These are phyloP conservation scores for Phlebiopsis flavidoalba DNA, from an alignment of 768 basidiomycete genomes.

Conservation along the genomic window DNA sequence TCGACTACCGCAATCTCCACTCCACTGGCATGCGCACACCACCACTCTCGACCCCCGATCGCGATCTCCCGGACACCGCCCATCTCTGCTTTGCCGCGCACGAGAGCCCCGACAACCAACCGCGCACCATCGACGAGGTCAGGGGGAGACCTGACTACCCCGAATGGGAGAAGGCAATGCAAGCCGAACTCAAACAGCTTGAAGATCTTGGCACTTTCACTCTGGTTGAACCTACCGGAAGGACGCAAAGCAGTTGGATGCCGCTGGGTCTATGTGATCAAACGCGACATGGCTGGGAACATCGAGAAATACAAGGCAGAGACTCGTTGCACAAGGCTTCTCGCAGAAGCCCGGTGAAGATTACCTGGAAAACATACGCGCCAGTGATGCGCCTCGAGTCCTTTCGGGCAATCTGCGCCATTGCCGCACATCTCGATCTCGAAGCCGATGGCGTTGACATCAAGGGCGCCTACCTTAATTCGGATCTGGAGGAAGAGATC, in stretches of 20 bases:
- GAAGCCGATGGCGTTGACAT: slow-evolving; percentile 16
- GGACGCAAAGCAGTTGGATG: slow-evolving; percentile 27
- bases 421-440: slow-evolving; percentile 17
- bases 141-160: slow-evolving; percentile 1
- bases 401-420: slow-evolving; percentile 18
- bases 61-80: not conserved
- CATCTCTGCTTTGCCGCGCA: not conserved
- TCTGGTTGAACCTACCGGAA: slow-evolving; percentile 22
- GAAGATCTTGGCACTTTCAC: not conserved
- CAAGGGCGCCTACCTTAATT: slow-evolving; percentile 22
- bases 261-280: slow-evolving; percentile 34
- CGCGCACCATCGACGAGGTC: slow-evolving; percentile 1
- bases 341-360: slow-evolving; percentile 30
- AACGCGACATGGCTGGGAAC: slow-evolving; percentile 29
- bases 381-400: slow-evolving; percentile 20
- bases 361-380: slow-evolving; percentile 30
- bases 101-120: not conserved
- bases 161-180: slow-evolving; percentile 14
- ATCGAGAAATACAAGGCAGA: slow-evolving; percentile 32
- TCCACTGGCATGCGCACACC: not conserved
- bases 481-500: slow-evolving; percentile 22
- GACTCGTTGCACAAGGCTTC: slow-evolving; percentile 32
- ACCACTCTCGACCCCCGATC: no score
- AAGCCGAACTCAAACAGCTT: slow-evolving; percentile 13
- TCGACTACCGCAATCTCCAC: slow-evolving; percentile 2